Evolutionary conservation across 768 basidiomycete genomes (phyloP).

Genomic region (Rubroboletus pulcherrimus): DNA sequence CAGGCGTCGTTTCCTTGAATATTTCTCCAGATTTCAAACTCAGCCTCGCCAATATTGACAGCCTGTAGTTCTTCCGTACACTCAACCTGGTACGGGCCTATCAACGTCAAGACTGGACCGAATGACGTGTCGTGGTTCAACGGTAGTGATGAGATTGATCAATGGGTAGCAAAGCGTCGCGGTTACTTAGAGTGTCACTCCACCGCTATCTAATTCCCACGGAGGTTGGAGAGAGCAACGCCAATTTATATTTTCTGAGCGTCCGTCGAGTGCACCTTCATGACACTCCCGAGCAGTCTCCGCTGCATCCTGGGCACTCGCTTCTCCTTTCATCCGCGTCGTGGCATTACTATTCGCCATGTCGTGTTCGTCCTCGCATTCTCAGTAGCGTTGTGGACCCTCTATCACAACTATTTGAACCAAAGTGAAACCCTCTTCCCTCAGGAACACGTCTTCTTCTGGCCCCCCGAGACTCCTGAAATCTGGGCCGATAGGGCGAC

Average conservation of each 20-base stretch:
- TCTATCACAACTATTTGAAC: constrained; percentile 13
- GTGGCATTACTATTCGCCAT: constrained; percentile 22
- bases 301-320: neutral
- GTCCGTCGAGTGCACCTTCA: neutral
- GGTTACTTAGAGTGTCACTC: too few relatives aligned
- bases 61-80: neutral
- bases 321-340: constrained; percentile 7
- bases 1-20: constrained; percentile 6
- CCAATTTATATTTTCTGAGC: neutral
- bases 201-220: neutral
- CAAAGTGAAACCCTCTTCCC: neutral
- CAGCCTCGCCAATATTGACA: constrained; percentile 11
- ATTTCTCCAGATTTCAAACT: constrained; percentile 26
- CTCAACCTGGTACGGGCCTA: neutral
- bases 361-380: constrained; percentile 14
- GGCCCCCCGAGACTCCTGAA: constrained; percentile 28
- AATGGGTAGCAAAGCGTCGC: neutral
- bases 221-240: neutral
- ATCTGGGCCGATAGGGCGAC: constrained; percentile 52
- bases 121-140: neutral
- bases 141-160: neutral
- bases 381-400: constrained; percentile 16
- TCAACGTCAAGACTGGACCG: neutral
- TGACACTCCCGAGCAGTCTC: constrained; percentile 5
- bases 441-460: constrained; percentile 16